phyloP scores from a whole-genome alignment of 352 stramenopile species.

The Phytophthora hibernalis region DNA sequence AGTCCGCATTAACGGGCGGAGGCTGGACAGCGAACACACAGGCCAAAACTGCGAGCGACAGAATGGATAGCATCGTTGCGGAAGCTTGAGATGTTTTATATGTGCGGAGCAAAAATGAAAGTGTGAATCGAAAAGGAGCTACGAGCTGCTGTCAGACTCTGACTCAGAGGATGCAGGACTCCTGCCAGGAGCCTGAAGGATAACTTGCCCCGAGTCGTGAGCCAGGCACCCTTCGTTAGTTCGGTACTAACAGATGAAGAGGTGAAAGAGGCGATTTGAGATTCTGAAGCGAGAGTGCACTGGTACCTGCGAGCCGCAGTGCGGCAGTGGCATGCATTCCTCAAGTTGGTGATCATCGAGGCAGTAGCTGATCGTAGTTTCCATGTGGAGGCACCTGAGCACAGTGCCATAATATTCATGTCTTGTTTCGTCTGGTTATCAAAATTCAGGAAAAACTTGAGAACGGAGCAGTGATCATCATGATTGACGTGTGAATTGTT shows the following conservation, averaged over 20 bases:
- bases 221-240: constrained; percentile 20
- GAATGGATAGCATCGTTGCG: constrained; percentile 20
- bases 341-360: no score
- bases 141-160: no score
- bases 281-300: neutral
- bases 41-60: constrained; percentile 9
- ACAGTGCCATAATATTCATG: neutral
- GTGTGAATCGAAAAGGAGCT: constrained; percentile 10
- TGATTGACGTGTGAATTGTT: neutral
- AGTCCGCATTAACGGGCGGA: constrained; percentile 11
- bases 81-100: no score
- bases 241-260: constrained; percentile 33
- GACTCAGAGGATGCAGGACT: no score
- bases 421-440: neutral
- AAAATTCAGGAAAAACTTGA: neutral
- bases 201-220: constrained; percentile 5
- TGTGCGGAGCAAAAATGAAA: constrained; percentile 12
- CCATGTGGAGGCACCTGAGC: no score
- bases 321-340: no score
- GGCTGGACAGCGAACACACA: constrained; percentile 8
- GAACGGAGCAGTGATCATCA: neutral
- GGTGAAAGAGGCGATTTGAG: constrained; percentile 8
- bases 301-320: no score
- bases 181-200: no score
- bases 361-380: no score